Evolutionary conservation across 805 yeast genomes (phyloP).

Genomic region (Candida insectalens): DNA sequence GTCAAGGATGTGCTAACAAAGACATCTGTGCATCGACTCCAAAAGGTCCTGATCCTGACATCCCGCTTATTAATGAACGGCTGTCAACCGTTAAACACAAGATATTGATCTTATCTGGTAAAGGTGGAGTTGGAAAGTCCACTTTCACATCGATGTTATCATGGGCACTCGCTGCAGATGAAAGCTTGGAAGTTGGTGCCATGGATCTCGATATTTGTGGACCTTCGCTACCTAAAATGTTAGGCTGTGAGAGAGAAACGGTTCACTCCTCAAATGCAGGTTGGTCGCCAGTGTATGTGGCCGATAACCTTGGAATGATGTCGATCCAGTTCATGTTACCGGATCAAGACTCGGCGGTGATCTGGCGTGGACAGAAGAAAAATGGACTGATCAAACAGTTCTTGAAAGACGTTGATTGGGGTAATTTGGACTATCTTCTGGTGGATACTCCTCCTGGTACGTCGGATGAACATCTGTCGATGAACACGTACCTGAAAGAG

Average conservation of each 20-base stretch:
- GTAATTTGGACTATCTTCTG: constrained; percentile 71
- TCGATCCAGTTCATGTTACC: constrained; percentile 94
- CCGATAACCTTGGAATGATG: constrained; percentile 92
- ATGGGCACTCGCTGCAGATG: constrained; percentile 88
- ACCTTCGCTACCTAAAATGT: constrained; percentile 90
- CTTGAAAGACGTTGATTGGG: constrained; percentile 94
- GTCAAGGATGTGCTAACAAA: constrained; percentile 92
- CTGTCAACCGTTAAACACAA: constrained; percentile 65
- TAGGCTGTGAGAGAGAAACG: constrained; percentile 81
- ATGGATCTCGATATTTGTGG: constrained; percentile 98
- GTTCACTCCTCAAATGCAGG: constrained; percentile 87
- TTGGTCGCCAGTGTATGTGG: constrained; percentile 94
- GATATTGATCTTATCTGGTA: constrained; percentile 67
- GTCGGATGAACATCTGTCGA: constrained; percentile 91
- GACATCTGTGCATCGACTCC: constrained; percentile 80
- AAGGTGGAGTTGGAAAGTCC: constrained; percentile 96
- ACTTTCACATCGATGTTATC: constrained; percentile 94
- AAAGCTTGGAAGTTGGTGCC: constrained; percentile 80
- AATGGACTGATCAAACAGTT: constrained; percentile 90
- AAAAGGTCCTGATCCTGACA: constrained; percentile 93
- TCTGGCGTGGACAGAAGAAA: constrained; percentile 97
- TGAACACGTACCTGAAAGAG: constrained; percentile 78
- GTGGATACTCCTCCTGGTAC: constrained; percentile 99
- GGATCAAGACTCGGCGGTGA: constrained; percentile 83
- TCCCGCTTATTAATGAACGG: constrained; percentile 63